These are phyloP conservation scores for Kazachstania taianensis DNA, from an alignment of 805 yeast species.

Conservation along the genomic window DNA sequence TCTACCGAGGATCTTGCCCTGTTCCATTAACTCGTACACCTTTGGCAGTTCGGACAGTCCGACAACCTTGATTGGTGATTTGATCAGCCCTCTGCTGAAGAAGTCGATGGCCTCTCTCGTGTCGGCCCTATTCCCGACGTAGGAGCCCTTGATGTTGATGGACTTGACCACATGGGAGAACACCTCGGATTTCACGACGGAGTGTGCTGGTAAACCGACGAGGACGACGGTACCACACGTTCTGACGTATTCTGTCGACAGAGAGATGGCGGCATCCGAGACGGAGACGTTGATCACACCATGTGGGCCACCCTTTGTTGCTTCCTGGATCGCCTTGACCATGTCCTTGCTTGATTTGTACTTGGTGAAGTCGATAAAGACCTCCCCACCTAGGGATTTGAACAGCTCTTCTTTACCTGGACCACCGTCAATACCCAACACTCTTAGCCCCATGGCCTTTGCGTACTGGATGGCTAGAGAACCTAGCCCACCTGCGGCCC, in stretches of 20 bases:
- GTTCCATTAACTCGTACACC: constrained; percentile 47
- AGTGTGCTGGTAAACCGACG: constrained; percentile 72
- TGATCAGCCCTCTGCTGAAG: constrained; percentile 55
- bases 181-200: constrained; percentile 54
- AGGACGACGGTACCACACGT: constrained; percentile 59
- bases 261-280: constrained; percentile 51
- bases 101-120: constrained; percentile 65
- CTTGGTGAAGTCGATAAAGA: constrained; percentile 44
- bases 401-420: constrained; percentile 39
- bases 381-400: constrained; percentile 43
- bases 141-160: constrained; percentile 64
- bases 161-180: constrained; percentile 65
- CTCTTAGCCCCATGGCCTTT: constrained; percentile 47
- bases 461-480: constrained; percentile 51
- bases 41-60: constrained; percentile 45
- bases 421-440: constrained; percentile 49
- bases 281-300: constrained; percentile 65
- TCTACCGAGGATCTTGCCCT: constrained; percentile 59
- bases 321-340: constrained; percentile 40
- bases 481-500: constrained; percentile 58
- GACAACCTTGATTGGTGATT: constrained; percentile 50
- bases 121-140: constrained; percentile 83
- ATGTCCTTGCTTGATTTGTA: constrained; percentile 34
- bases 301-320: constrained; percentile 62
- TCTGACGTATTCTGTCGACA: constrained; percentile 47